phyloP scores from a whole-genome alignment of 208 protist genomes.

The Leishmania turanica region DNA sequence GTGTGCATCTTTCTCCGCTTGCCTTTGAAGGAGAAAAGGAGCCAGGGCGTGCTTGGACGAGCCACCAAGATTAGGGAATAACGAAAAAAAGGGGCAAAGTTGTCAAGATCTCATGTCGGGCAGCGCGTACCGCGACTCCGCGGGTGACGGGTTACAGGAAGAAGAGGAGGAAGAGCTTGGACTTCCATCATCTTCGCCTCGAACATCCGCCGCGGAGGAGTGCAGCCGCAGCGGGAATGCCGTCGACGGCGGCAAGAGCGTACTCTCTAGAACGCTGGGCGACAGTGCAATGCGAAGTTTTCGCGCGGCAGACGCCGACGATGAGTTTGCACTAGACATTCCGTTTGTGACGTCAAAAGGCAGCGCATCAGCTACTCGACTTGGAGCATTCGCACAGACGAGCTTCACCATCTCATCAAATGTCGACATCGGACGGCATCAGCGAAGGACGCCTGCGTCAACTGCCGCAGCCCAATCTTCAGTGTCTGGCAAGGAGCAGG shows the following conservation, averaged over 20 bases:
- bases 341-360: slow-evolving; percentile 41
- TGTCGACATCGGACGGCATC: background rate
- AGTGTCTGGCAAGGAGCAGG: background rate
- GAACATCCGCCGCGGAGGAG: background rate
- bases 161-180: slow-evolving; percentile 49
- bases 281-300: background rate
- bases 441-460: background rate
- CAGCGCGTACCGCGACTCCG: background rate
- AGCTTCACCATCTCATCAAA: slow-evolving; percentile 1
- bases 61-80: background rate
- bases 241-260: background rate
- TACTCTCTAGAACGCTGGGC: background rate
- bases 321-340: slow-evolving; percentile 50
- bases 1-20: background rate
- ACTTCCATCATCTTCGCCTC: slow-evolving; percentile 4
- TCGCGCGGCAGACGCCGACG: slow-evolving; percentile 23
- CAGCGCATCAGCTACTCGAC: background rate
- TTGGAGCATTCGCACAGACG: background rate
- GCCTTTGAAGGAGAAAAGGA: background rate
- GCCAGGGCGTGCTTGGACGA: background rate
- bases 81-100: background rate
- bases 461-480: background rate
- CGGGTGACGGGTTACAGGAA: slow-evolving; percentile 23
- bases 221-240: background rate
- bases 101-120: slow-evolving; percentile 2